Percentiles rank a stretch among this genome's conserved stretches.
These are phyloP conservation scores for Puccinia hordei DNA, from an alignment of 1,284 basidiomycete genomes.

Conservation along the genomic window DNA sequence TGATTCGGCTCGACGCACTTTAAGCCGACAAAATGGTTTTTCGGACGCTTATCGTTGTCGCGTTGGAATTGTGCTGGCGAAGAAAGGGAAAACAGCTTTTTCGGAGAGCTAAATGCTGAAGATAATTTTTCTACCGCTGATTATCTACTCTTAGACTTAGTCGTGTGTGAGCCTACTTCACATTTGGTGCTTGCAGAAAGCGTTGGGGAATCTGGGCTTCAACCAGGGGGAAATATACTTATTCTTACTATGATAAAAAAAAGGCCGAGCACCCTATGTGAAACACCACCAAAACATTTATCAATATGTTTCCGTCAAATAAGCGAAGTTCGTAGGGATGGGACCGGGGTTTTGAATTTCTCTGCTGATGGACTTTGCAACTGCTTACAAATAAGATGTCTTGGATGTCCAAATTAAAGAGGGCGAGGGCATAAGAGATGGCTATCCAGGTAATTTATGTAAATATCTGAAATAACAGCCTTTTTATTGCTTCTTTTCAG, in stretches of 20 bases:
- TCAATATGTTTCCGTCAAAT: not conserved
- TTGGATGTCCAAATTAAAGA: too few relatives aligned
- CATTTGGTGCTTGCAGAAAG: not conserved
- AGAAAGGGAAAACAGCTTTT: not conserved
- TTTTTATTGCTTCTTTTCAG: not conserved
- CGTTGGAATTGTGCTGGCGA: not conserved
- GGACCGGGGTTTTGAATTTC: too few relatives aligned
- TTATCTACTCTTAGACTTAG: not conserved
- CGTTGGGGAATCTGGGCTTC: constrained; percentile 1
- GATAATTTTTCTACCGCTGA: not conserved
- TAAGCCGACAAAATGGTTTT: not conserved
- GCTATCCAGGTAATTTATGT: not conserved
- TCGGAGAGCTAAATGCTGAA: not conserved
- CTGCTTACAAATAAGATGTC: too few relatives aligned
- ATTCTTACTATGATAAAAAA: not conserved
- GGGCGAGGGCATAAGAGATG: not conserved
- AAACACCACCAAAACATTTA: not conserved
- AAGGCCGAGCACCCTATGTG: not conserved
- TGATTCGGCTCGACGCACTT: not conserved
- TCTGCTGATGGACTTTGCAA: too few relatives aligned
- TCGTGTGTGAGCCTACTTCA: not conserved
- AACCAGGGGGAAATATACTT: not conserved
- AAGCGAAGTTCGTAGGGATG: not conserved
- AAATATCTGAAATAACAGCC: not conserved
- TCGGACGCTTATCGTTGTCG: constrained; percentile 1